A percentile compares a stretch with the other conserved stretches of the same genome.
Conservation (phyloP, 192 early-diverging fungal species). For the Mortierella antarctica region DNA sequence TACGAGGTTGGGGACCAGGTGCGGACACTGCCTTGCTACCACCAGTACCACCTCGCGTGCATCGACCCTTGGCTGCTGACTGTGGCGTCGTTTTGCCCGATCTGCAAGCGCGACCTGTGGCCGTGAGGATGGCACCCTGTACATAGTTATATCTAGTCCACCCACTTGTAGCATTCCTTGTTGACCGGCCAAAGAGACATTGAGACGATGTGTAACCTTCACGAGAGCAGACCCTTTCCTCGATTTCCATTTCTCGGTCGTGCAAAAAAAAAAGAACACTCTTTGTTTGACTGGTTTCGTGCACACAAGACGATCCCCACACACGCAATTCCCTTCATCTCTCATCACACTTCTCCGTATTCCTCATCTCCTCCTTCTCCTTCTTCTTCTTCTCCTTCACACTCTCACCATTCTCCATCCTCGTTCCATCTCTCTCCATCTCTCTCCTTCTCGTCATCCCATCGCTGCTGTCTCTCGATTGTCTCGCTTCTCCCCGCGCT, state of each 20-base stretch:
- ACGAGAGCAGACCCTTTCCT: too few relatives aligned
- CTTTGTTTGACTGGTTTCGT: too few relatives aligned
- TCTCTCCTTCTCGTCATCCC: not conserved
- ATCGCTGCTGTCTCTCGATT: not conserved
- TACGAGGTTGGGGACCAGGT: constrained; percentile 60
- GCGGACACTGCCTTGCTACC: constrained; percentile 61
- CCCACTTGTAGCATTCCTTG: too few relatives aligned
- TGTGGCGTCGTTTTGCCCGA: constrained; percentile 61
- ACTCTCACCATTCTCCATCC: not conserved
- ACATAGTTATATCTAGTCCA: too few relatives aligned
- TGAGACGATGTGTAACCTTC: too few relatives aligned
- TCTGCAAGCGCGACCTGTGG: constrained; percentile 59
- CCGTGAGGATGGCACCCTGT: not conserved
- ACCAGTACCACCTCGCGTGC: constrained; percentile 65
- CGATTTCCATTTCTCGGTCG: too few relatives aligned
- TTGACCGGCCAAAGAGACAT: too few relatives aligned
- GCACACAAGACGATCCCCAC: too few relatives aligned
- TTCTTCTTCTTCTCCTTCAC: not conserved
- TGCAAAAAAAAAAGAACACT: too few relatives aligned
- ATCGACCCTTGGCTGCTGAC: constrained; percentile 65
- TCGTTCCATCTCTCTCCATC: not conserved
- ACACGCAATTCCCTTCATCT: not conserved
- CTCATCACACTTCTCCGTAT: not conserved
- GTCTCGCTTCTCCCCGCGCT: not conserved
- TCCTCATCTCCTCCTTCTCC: not conserved